A percentile compares a stretch with the other conserved stretches of the same genome.
phyloP scores from a whole-genome alignment of 1,284 basidiomycete genomes.

The Anthracocystis panici-leucophaei region DNA sequence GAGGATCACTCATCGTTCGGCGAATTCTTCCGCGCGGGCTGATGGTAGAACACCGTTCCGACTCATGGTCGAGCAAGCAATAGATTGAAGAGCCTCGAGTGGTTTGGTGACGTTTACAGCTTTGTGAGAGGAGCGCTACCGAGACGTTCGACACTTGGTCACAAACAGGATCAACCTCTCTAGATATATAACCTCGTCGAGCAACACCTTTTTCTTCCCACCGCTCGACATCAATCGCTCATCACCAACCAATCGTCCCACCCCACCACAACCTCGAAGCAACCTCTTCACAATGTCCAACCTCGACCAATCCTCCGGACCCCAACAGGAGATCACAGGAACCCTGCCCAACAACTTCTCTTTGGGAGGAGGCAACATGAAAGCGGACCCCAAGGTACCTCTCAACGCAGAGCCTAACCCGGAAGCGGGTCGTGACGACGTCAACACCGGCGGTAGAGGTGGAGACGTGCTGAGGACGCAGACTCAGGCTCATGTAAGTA shows the following conservation, averaged over 20 bases:
- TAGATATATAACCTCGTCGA: no score
- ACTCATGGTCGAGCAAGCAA: no score
- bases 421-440: conserved; percentile 31
- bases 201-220: no score
- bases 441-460: conserved; percentile 40
- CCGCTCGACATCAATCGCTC: neutral
- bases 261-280: neutral
- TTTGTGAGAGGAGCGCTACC: no score
- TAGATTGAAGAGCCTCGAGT: no score
- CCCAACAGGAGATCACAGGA: conserved; percentile 36
- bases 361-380: conserved; percentile 32
- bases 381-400: conserved; percentile 35
- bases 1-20: conserved; percentile 39
- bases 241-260: neutral
- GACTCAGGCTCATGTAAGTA: conserved; percentile 33
- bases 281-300: conserved; percentile 24
- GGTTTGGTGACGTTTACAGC: no score
- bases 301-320: conserved; percentile 19
- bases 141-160: no score
- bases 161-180: no score
- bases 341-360: conserved; percentile 45
- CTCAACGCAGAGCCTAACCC: conserved; percentile 28
- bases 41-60: no score
- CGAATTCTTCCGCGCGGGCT: neutral
- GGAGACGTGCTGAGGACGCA: conserved; percentile 30